These are phyloP conservation scores for Pythium phragmitis DNA, from an alignment of 352 stramenopile species.

Conservation along the genomic window DNA sequence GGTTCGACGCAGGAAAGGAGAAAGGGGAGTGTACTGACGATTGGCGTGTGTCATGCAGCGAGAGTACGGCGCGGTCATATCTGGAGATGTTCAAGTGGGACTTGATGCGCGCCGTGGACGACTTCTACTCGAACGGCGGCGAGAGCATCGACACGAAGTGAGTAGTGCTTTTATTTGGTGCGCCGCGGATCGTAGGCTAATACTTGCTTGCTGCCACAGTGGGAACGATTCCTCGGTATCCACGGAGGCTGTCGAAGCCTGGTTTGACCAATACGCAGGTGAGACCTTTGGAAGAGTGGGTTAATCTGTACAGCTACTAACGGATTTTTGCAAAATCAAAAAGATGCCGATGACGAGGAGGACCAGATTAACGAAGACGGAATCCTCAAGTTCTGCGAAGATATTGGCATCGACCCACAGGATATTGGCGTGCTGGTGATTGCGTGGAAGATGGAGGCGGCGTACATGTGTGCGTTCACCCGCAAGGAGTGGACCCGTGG, in stretches of 20 bases:
- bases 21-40: not conserved
- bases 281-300: slow-evolving; percentile 2
- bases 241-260: slow-evolving; percentile 31
- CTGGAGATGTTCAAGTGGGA: slow-evolving; percentile 82
- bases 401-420: slow-evolving; percentile 42
- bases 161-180: not conserved
- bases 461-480: slow-evolving; percentile 85
- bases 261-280: slow-evolving; percentile 45
- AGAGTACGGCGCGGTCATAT: slow-evolving; percentile 70
- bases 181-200: not conserved
- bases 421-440: slow-evolving; percentile 79
- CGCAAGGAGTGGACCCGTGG: slow-evolving; percentile 79
- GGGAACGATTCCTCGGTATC: slow-evolving; percentile 26
- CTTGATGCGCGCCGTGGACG: slow-evolving; percentile 71
- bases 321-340: not conserved
- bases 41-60: slow-evolving; percentile 27
- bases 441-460: slow-evolving; percentile 86
- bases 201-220: not conserved
- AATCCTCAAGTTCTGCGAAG: slow-evolving; percentile 48
- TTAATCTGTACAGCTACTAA: not conserved
- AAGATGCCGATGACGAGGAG: slow-evolving; percentile 33
- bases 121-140: slow-evolving; percentile 72
- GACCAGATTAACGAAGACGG: slow-evolving; percentile 49
- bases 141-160: slow-evolving; percentile 26
- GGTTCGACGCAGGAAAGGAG: not conserved